A percentile compares a stretch with the other conserved stretches of the same genome.
Conservation (phyloP, 345 rosid genomes). For the Erodium maritimum region DNA sequence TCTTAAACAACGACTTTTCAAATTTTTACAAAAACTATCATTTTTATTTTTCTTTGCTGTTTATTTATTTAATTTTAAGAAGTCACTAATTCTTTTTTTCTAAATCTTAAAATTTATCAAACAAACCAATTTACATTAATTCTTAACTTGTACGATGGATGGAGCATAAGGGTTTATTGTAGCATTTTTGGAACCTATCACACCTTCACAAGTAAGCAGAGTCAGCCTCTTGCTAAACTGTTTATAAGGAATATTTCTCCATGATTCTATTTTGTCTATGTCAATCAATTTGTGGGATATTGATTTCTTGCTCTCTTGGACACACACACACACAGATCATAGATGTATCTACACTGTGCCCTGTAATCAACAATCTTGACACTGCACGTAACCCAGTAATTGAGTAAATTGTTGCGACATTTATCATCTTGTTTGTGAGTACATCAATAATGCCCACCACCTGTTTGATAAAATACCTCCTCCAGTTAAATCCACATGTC, state of each 20-base stretch:
- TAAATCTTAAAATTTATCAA: too few relatives aligned
- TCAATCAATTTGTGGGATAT: slow-evolving; percentile 23
- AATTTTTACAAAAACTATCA: too few relatives aligned
- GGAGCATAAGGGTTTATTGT: too few relatives aligned
- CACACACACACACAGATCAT: too few relatives aligned
- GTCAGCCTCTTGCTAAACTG: slow-evolving; percentile 15
- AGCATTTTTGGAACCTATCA: too few relatives aligned
- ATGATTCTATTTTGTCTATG: slow-evolving; percentile 23
- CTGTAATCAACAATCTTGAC: slow-evolving; percentile 17
- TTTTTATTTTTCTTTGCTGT: too few relatives aligned
- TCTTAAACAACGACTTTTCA: too few relatives aligned
- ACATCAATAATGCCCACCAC: neutral
- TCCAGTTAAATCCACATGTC: neutral
- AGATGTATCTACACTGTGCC: slow-evolving; percentile 11
- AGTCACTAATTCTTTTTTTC: too few relatives aligned
- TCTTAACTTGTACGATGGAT: too few relatives aligned
- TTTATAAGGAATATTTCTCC: slow-evolving; percentile 32
- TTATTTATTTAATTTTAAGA: too few relatives aligned
- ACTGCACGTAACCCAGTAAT: slow-evolving; percentile 13
- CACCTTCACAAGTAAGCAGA: slow-evolving; percentile 4
- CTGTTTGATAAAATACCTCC: neutral
- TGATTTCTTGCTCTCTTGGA: neutral
- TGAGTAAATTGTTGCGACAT: neutral
- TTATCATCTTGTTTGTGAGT: neutral
- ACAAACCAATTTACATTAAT: too few relatives aligned